A percentile compares a stretch with the other conserved stretches of the same genome.
phyloP scores from a whole-genome alignment of 352 stramenopile species.

The Thraustochytrium sp. region DNA sequence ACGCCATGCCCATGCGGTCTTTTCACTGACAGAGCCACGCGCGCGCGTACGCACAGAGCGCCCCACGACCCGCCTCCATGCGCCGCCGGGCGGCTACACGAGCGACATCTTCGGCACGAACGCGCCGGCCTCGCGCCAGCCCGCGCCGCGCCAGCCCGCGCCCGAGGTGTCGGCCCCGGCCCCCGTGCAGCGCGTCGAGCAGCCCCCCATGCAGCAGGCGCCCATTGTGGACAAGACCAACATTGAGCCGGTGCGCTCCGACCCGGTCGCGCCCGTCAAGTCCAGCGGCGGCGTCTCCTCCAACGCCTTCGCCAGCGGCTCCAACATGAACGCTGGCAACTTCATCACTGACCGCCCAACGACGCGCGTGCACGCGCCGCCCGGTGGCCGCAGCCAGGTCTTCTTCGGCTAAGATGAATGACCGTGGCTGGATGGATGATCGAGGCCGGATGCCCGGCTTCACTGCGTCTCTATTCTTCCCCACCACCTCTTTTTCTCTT shows the following conservation, averaged over 20 bases:
- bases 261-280: conserved; percentile 5
- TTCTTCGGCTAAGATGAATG: conserved; percentile 52
- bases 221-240: conserved; percentile 42
- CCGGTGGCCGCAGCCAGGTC: conserved; percentile 71
- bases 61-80: conserved; percentile 49
- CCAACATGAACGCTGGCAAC: conserved; percentile 79
- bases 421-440: conserved; percentile 47
- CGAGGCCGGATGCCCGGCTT: neutral
- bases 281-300: conserved; percentile 56
- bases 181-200: conserved; percentile 55
- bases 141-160: conserved; percentile 72
- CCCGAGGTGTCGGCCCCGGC: conserved; percentile 68
- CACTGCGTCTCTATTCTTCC: neutral
- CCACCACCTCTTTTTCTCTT: neutral
- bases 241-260: neutral
- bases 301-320: conserved; percentile 70
- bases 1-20: conserved; percentile 47
- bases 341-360: conserved; percentile 78
- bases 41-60: conserved; percentile 46
- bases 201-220: neutral
- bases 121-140: neutral
- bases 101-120: conserved; percentile 50
- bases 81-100: conserved; percentile 51
- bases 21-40: neutral
- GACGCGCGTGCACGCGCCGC: conserved; percentile 76